Conservation (phyloP, 345 rosid species). For the Draba incana region DNA sequence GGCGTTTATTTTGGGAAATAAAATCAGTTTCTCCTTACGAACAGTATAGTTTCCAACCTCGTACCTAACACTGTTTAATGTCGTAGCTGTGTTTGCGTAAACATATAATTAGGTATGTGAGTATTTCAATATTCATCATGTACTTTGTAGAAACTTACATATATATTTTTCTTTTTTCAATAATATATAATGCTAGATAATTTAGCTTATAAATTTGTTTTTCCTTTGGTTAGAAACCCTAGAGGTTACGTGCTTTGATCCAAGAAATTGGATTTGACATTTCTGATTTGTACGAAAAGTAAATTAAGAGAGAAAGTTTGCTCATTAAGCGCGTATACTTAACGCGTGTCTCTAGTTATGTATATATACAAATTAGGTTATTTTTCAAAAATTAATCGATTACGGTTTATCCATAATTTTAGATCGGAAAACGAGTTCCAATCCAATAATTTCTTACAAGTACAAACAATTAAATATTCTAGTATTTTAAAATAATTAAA, state of each 20-base stretch:
- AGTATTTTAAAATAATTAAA: too few relatives aligned
- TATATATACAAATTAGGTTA: background rate
- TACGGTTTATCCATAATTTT: too few relatives aligned
- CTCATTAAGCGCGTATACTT: slow-evolving; percentile 29
- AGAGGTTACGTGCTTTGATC: slow-evolving; percentile 43
- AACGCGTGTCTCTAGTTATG: slow-evolving; percentile 8
- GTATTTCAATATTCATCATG: slow-evolving; percentile 42
- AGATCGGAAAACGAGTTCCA: background rate
- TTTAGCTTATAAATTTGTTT: slow-evolving; percentile 31
- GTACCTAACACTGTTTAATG: slow-evolving; percentile 44
- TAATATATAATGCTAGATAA: background rate
- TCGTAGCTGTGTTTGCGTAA: slow-evolving; percentile 42
- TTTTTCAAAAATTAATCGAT: too few relatives aligned
- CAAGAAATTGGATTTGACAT: slow-evolving; percentile 45
- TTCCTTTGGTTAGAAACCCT: slow-evolving; percentile 40
- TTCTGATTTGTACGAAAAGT: slow-evolving; percentile 22
- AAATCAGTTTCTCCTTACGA: slow-evolving; percentile 17
- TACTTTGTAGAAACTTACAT: slow-evolving; percentile 45
- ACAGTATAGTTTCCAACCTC: slow-evolving; percentile 41
- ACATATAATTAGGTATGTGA: slow-evolving; percentile 40
- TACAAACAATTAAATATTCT: too few relatives aligned
- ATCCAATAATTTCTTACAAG: background rate
- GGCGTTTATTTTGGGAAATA: slow-evolving; percentile 38
- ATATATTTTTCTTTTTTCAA: background rate
- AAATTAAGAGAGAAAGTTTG: slow-evolving; percentile 7